A percentile compares a stretch with the other conserved stretches of the same genome.
Evolutionary conservation across 306 rosid species (phyloP).

Genomic region (Lathyrus sativus): DNA sequence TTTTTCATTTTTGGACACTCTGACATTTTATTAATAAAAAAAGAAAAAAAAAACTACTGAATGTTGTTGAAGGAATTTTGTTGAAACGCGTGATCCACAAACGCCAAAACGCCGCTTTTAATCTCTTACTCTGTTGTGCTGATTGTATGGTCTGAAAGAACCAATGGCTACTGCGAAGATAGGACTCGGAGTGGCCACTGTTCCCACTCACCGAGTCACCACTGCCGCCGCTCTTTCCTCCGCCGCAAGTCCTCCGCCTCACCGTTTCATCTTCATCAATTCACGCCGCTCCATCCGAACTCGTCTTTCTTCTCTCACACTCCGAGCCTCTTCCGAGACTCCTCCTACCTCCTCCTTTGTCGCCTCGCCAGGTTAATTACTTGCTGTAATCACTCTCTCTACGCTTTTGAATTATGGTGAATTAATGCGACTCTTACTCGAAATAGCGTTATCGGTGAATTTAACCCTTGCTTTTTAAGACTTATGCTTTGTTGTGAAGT

Average conservation of each 20-base stretch:
- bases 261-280: conserved; percentile 47
- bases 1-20: too few relatives aligned
- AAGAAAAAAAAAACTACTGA: too few relatives aligned
- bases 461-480: conserved; percentile 11
- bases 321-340: conserved; percentile 57
- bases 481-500: background rate
- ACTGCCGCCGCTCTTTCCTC: conserved; percentile 44
- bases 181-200: conserved; percentile 58
- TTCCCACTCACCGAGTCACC: conserved; percentile 66
- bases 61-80: too few relatives aligned
- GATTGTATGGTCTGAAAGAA: conserved; percentile 80
- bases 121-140: conserved; percentile 1
- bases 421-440: conserved; percentile 14
- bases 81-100: conserved; percentile 9
- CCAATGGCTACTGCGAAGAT: conserved; percentile 62
- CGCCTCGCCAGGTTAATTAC: conserved; percentile 55
- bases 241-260: conserved; percentile 44
- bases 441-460: background rate
- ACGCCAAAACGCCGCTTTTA: background rate
- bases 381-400: conserved; percentile 7
- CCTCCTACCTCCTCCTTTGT: conserved; percentile 31
- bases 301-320: conserved; percentile 43
- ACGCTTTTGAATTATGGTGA: background rate
- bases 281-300: conserved; percentile 45
- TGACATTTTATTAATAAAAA: too few relatives aligned